A percentile compares a stretch with the other conserved stretches of the same genome.
phyloP scores from a whole-genome alignment of 1,139 yeast genomes.

The Taiozyma sp. region DNA sequence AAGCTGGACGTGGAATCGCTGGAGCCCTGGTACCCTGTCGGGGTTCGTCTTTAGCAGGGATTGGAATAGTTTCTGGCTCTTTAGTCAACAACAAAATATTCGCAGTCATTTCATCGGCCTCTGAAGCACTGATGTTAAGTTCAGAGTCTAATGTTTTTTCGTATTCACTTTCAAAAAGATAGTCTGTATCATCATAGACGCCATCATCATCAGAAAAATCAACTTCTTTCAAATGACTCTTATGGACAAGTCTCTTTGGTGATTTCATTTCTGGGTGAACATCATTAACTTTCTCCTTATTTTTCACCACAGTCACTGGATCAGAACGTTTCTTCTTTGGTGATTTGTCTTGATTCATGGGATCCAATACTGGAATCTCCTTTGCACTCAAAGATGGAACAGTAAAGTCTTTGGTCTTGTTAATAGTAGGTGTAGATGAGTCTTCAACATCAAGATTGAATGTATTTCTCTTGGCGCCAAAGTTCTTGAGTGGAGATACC shows the following conservation, averaged over 20 bases:
- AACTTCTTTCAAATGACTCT: not conserved
- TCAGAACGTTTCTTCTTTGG: not conserved
- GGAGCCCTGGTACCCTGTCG: not conserved
- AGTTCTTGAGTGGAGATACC: not conserved
- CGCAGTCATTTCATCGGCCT: not conserved
- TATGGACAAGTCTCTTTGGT: not conserved
- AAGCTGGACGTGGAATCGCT: not conserved
- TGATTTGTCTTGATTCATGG: not conserved
- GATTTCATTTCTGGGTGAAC: not conserved
- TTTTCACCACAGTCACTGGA: not conserved
- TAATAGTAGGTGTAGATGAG: not conserved
- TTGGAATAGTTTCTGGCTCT: not conserved
- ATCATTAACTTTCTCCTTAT: not conserved
- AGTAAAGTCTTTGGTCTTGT: not conserved
- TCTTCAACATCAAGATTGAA: not conserved
- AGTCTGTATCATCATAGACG: not conserved
- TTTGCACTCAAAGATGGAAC: not conserved
- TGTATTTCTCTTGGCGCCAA: not conserved
- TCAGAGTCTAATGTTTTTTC: not conserved
- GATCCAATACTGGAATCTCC: not conserved
- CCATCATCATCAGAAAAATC: not conserved
- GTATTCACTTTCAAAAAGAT: not conserved
- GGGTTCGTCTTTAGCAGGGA: not conserved
- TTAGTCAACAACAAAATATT: not conserved
- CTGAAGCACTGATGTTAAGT: not conserved